Percentiles rank a stretch among this genome's conserved stretches.
These are phyloP conservation scores for Aspergillus funiculosus DNA, from an alignment of 495 filamentous ascomycete species.

Conservation along the genomic window DNA sequence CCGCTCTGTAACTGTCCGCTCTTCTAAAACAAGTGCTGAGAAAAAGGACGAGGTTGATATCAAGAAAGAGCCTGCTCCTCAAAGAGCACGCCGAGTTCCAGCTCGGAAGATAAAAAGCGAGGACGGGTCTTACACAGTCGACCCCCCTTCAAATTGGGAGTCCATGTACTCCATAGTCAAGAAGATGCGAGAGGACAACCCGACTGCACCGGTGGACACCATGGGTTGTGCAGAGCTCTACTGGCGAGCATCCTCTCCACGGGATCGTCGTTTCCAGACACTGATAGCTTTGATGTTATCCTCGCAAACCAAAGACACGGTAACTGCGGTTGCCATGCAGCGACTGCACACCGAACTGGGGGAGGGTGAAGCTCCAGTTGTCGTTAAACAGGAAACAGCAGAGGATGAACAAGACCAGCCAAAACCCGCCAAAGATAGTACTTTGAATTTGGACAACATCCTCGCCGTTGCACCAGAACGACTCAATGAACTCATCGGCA, in stretches of 20 bases:
- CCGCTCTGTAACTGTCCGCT: too few relatives aligned
- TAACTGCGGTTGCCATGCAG: conserved; percentile 79
- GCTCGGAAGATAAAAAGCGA: conserved; percentile 57
- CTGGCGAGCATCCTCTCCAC: conserved; percentile 35
- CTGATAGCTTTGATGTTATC: conserved; percentile 93
- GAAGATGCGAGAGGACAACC: conserved; percentile 66
- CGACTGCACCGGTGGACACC: conserved; percentile 88
- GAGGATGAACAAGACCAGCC: conserved; percentile 17
- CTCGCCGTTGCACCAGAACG: conserved; percentile 60
- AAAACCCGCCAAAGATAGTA: conserved; percentile 42
- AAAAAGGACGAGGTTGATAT: conserved; percentile 13
- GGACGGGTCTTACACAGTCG: conserved; percentile 48
- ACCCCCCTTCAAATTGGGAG: conserved; percentile 79
- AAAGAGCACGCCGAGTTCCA: conserved; percentile 52
- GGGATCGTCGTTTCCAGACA: conserved; percentile 81
- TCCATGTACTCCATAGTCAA: conserved; percentile 71
- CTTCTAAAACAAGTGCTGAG: too few relatives aligned
- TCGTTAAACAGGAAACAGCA: conserved; percentile 16
- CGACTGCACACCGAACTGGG: conserved; percentile 70
- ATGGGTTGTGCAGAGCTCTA: conserved; percentile 88
- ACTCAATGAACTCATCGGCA: conserved; percentile 74
- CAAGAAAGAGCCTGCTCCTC: conserved; percentile 24
- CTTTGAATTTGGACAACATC: conserved; percentile 72
- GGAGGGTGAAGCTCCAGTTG: conserved; percentile 19
- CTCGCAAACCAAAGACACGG: conserved; percentile 92